Evolutionary conservation across 2,329 filamentous ascomycete genomes (phyloP).

Genomic region (Calonectria hongkongensis): DNA sequence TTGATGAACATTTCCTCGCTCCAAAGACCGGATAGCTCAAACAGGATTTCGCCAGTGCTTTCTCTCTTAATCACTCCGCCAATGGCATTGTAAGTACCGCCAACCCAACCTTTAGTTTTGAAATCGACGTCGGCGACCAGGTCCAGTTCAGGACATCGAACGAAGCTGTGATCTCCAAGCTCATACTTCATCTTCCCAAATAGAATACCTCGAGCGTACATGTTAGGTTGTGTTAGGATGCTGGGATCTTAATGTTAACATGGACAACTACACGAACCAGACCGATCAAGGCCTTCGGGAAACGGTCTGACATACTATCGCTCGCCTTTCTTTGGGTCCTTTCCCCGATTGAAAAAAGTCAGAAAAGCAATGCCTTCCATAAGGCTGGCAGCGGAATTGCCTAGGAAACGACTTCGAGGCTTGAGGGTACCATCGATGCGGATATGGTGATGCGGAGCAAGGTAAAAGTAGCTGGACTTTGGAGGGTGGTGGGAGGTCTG

Average conservation of each 20-base stretch:
- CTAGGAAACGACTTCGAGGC: conserved; percentile 94
- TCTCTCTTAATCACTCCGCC: conserved; percentile 93
- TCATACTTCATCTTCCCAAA: conserved; percentile 99
- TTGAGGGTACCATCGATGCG: conserved; percentile 97
- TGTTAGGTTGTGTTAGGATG: conserved; percentile 97
- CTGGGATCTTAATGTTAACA: conserved; percentile 65
- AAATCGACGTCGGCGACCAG: conserved; percentile 95
- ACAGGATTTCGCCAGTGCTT: conserved; percentile 89
- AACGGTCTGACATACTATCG: conserved; percentile 82
- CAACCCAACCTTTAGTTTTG: conserved; percentile 98
- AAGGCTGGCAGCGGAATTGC: conserved; percentile 97
- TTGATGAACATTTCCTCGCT: conserved; percentile 96
- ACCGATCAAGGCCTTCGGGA: neutral
- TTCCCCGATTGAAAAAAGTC: conserved; percentile 85
- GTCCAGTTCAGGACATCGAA: conserved; percentile 91
- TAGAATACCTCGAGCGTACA: conserved; percentile 97
- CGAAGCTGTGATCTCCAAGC: conserved; percentile 95
- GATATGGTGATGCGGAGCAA: conserved; percentile 94
- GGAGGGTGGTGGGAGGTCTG: conserved; percentile 99
- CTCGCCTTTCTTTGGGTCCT: conserved; percentile 80
- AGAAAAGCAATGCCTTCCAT: conserved; percentile 98
- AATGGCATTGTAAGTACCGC: conserved; percentile 96
- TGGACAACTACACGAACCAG: conserved; percentile 40
- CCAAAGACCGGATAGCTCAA: conserved; percentile 94
- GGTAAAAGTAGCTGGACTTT: conserved; percentile 99